Conservation (phyloP, 768 basidiomycete species). For the Auriculariales sp. region DNA sequence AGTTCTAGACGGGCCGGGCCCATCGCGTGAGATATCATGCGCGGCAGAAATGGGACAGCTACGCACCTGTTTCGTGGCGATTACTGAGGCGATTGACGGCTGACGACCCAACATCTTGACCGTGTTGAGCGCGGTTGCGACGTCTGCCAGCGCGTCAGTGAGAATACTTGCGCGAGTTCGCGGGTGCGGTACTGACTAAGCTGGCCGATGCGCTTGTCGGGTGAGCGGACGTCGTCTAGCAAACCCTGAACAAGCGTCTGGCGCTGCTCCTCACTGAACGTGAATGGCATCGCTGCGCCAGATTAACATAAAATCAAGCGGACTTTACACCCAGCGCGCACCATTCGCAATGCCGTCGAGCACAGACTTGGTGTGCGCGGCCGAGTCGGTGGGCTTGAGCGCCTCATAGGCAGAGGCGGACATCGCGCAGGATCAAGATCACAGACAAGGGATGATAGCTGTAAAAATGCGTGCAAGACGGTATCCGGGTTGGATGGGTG, state of each 20-base stretch:
- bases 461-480: no score
- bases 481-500: no score
- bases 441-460: no score
- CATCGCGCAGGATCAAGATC: background rate
- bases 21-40: background rate
- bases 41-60: slow-evolving; percentile 7
- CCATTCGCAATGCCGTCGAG: slow-evolving; percentile 39
- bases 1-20: slow-evolving; percentile 20
- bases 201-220: slow-evolving; percentile 24
- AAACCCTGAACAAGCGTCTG: slow-evolving; percentile 41
- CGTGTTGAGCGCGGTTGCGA: slow-evolving; percentile 47
- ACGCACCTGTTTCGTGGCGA: slow-evolving; percentile 28
- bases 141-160: slow-evolving; percentile 31
- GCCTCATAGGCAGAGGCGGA: slow-evolving; percentile 9
- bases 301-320: background rate
- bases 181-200: slow-evolving; percentile 33
- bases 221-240: slow-evolving; percentile 39
- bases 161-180: background rate
- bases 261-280: slow-evolving; percentile 33
- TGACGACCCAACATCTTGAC: slow-evolving; percentile 65
- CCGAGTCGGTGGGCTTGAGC: slow-evolving; percentile 31
- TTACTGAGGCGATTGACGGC: slow-evolving; percentile 47
- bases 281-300: slow-evolving; percentile 30
- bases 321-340: slow-evolving; percentile 13
- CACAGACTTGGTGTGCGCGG: no score